Evolutionary conservation across 495 filamentous ascomycete genomes (phyloP).

Genomic region (Penicillium atrosanguineum): DNA sequence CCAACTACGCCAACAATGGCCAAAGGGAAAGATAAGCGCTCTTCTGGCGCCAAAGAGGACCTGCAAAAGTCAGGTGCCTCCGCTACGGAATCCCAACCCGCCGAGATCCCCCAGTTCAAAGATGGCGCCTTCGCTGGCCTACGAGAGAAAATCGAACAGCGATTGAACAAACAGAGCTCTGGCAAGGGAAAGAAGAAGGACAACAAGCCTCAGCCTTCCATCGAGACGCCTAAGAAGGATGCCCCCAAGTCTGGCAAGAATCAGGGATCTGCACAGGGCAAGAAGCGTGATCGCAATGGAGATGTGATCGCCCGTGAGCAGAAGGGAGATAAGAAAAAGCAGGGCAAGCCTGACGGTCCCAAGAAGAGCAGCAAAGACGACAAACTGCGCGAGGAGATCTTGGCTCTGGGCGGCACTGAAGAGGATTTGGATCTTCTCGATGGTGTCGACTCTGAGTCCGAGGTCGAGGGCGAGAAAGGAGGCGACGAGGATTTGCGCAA

Average conservation of each 20-base stretch:
- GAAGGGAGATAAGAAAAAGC: conserved; percentile 26
- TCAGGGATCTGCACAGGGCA: conserved; percentile 34
- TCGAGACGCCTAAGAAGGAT: conserved; percentile 25
- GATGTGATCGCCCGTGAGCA: conserved; percentile 45
- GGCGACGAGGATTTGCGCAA: conserved; percentile 41
- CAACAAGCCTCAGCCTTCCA: conserved; percentile 21
- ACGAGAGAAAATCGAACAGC: conserved; percentile 62
- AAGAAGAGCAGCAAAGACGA: conserved; percentile 29
- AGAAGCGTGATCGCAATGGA: conserved; percentile 51
- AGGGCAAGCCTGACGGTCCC: conserved; percentile 17
- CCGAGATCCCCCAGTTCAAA: conserved; percentile 51
- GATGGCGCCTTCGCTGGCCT: conserved; percentile 60
- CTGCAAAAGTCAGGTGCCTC: conserved; percentile 14
- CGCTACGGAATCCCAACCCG: conserved; percentile 22
- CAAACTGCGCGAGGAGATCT: conserved; percentile 65
- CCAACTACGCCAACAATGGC: conserved; percentile 28
- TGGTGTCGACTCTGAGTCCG: conserved; percentile 59
- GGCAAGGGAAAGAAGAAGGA: conserved; percentile 47
- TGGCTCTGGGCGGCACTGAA: conserved; percentile 73
- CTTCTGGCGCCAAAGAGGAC: conserved; percentile 31
- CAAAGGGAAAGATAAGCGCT: conserved; percentile 43
- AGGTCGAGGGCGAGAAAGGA: conserved; percentile 45
- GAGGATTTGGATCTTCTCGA: conserved; percentile 69
- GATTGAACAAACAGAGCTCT: conserved; percentile 46
- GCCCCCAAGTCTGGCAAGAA: conserved; percentile 27